Percentiles rank a stretch among this genome's conserved stretches.
Conservation (phyloP, 306 rosid species). For the Crotalaria pallida region DNA sequence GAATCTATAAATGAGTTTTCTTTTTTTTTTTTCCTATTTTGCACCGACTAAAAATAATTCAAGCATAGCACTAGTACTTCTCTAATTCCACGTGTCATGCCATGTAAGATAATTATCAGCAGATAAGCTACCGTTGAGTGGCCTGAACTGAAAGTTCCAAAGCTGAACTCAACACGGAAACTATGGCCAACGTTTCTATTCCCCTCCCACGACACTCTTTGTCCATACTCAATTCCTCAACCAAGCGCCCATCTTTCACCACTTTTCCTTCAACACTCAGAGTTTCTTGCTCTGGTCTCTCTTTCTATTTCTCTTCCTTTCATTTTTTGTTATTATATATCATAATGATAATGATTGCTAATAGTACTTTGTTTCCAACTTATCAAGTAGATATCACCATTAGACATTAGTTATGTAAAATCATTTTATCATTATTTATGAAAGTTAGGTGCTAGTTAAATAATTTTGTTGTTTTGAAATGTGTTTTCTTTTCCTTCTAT, state of each 20-base stretch:
- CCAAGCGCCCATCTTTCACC: constrained; percentile 32
- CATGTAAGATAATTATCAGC: constrained; percentile 39
- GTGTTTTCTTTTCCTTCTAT: not conserved
- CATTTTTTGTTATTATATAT: not conserved
- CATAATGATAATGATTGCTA: not conserved
- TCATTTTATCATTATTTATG: not conserved
- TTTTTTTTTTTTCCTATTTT: too few relatives aligned
- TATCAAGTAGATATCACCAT: not conserved
- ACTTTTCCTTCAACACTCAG: constrained; percentile 17
- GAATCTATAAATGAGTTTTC: too few relatives aligned
- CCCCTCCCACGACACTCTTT: constrained; percentile 43
- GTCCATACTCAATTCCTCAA: constrained; percentile 25
- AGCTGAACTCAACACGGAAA: not conserved
- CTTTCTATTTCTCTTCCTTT: not conserved
- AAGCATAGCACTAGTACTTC: too few relatives aligned
- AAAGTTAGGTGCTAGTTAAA: not conserved
- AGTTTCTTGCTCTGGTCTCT: constrained; percentile 52
- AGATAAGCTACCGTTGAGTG: constrained; percentile 22
- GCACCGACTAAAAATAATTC: too few relatives aligned
- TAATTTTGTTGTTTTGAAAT: not conserved
- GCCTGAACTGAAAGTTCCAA: not conserved
- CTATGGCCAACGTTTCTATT: constrained; percentile 59
- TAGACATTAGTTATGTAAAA: not conserved
- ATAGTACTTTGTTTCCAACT: not conserved
- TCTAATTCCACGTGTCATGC: constrained; percentile 37